Base-by-base conservation (phyloP, 192 early-diverging fungal genomes). In the Radiomyces spectabilis region DNA sequence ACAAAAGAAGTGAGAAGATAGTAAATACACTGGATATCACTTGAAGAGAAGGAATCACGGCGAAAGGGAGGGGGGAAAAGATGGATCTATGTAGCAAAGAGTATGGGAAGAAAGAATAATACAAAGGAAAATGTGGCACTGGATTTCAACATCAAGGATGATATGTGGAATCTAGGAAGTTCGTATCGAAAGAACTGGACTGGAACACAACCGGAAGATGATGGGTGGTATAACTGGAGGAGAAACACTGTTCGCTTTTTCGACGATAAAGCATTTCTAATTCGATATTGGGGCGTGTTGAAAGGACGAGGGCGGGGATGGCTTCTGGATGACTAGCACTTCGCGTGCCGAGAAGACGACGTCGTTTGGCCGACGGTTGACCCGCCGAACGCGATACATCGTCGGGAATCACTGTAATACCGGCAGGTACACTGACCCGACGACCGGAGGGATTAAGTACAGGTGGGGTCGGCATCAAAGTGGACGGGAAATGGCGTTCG, bases 351-450 rank as follows among this genome's bases (percentile, higher is more conserved):
- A 35, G 33, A 35, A 8, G 33, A 35, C 13, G 13, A 35, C 33
- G 33, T 35, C 33, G 33, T 35, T 35, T 35, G 13, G 5, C 13
- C 33, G 13, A 35, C 13, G 5, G 33, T 35, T 13, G 33, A 8
- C 13, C 6, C 13, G 5, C 13, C 13, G 5, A 13, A 5, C 33
- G 13, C 5, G 5, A 13, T 8, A 8, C 33, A 46, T 68, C 46
- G 25, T 69, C 66, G 15, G 59, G 50, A 58, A 68, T 46, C n/a
- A 68, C 50, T 53, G 71, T 32, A 31, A 71, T 27, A 49, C 71
- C 67, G 62, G 64, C 58, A 34, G 64, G 53, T 34, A 66, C 47
- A 59, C 66, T 52, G 45, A 68, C 30, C 13, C 73, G 38, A 53
- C 73, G 45, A 57, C 59, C 29, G 2, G 43, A 31, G 4, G 55